Percentiles rank a stretch among this genome's conserved stretches.
These are phyloP conservation scores for Aureobasidium subglaciale DNA, from an alignment of 2,329 filamentous ascomycete species.

Conservation along the genomic window DNA sequence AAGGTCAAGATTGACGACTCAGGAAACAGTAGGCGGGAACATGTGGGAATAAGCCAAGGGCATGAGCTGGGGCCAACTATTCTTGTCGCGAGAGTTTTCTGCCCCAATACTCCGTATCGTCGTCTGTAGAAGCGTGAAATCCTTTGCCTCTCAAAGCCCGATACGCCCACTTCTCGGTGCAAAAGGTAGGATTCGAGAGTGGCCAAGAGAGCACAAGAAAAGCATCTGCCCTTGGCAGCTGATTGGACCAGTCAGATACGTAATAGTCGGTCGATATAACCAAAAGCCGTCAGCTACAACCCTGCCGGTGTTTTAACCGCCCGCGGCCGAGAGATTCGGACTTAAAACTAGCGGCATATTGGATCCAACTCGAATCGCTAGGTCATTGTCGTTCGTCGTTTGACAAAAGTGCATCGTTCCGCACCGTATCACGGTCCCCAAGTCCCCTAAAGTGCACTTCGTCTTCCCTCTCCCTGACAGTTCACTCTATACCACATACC, in stretches of 20 bases:
- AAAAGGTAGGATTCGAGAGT: not conserved
- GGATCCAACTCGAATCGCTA: slow-evolving; percentile 4
- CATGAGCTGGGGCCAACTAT: not conserved
- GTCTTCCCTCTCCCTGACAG: not conserved
- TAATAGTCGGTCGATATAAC: not conserved
- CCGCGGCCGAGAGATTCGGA: slow-evolving; percentile 10
- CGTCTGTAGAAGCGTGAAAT: not conserved
- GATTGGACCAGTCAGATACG: not conserved
- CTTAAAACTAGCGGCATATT: slow-evolving; percentile 9
- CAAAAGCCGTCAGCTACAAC: not conserved
- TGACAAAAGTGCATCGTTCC: slow-evolving; percentile 12
- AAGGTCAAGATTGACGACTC: slow-evolving; percentile 2
- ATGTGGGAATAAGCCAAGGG: slow-evolving; percentile 4
- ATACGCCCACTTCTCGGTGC: not conserved
- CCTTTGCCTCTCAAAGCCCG: not conserved
- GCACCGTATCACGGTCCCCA: not conserved
- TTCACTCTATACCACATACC: not conserved
- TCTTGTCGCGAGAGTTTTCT: slow-evolving; percentile 8
- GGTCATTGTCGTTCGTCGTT: slow-evolving; percentile 10
- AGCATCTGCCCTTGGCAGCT: not conserved
- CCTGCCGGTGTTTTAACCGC: not conserved
- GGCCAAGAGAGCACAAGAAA: not conserved
- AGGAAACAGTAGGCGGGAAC: not conserved
- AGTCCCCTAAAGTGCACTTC: not conserved
- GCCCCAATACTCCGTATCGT: not conserved